Evolutionary conservation across 2,329 filamentous ascomycete species (phyloP).

Genomic region (Neopestalotiopsis clavispora): DNA sequence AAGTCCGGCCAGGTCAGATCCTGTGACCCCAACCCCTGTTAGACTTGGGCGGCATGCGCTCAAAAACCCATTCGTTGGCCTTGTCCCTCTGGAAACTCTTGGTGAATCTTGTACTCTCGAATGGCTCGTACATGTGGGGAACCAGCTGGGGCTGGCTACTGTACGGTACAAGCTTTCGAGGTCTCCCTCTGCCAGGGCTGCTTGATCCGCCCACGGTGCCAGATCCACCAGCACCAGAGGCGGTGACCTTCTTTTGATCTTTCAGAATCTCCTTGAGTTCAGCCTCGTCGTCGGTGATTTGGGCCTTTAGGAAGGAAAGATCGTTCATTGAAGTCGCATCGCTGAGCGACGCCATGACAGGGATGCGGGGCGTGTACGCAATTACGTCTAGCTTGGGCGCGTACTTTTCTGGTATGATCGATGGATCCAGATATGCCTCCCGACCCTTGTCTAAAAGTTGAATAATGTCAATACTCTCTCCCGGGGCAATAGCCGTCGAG

Average conservation of each 20-base stretch:
- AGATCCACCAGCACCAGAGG: conserved; percentile 16
- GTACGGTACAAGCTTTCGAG: conserved; percentile 40
- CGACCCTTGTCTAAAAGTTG: conserved; percentile 77
- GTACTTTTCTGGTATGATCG: conserved; percentile 55
- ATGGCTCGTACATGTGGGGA: conserved; percentile 42
- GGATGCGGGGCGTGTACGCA: conserved; percentile 70
- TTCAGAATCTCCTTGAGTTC: conserved; percentile 78
- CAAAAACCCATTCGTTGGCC: conserved; percentile 29
- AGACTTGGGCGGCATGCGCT: conserved; percentile 27
- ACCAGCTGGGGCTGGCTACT: conserved; percentile 41
- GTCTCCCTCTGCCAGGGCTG: conserved; percentile 24
- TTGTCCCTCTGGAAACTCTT: conserved; percentile 22
- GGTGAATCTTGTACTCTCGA: conserved; percentile 41
- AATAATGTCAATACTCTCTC: conserved; percentile 84
- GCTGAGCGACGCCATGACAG: conserved; percentile 79
- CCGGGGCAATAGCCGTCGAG: conserved; percentile 75
- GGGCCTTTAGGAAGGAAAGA: conserved; percentile 76
- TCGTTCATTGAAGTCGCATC: conserved; percentile 50
- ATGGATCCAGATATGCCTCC: conserved; percentile 70
- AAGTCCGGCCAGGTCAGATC: not conserved
- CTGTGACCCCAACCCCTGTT: not conserved
- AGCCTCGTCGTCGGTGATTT: conserved; percentile 76
- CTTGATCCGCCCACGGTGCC: conserved; percentile 7
- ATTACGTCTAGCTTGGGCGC: conserved; percentile 67
- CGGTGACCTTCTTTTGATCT: conserved; percentile 50